Base-by-base conservation (phyloP, 352 stramenopile genomes). In the Phytophthora brassicae region DNA sequence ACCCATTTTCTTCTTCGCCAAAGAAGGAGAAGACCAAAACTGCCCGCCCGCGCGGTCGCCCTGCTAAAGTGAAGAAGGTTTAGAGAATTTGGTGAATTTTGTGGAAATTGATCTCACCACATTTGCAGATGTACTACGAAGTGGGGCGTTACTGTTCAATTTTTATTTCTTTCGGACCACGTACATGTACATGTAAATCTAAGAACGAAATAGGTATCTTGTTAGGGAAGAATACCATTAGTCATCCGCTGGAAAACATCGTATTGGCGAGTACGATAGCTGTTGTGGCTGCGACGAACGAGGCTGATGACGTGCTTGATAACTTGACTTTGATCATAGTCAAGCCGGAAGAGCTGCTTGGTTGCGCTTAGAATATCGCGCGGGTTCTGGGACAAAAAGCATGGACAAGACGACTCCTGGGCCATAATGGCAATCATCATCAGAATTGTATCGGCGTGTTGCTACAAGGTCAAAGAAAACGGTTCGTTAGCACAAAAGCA, bases 371-470 rank as follows among this genome's bases (percentile, higher is more conserved):
- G 64, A 23, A 95, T 78, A 60, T 89, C 82, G 20, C 74, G 72
- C 35, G 86, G 77, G 48, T 91, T 82, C 52, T 92, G 85, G 12
- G 78, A 88, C 11, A 92, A 62, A 60, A 99, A 99, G 75, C 96
- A 99, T 44, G 94, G 94, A 52, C 98, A 99, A 16, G 92, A 97
- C 33, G 94, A 98, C 55, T 97, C 84, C 24, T 96, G 84, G 6
- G 94, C 94, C 75, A 98, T 99, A 56, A 99, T 98, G 52, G 97
- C 94, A 52, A 99, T 97, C 68, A 99, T 90, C 54, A 97, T 95
- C 26, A 98, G 63, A 52, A 99, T 94, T 6, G 92, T 98, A 60
- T 97, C 84, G 24, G 81, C 81, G 54, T 99, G 82, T 91, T 92
- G 82, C 76, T 90, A 44, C 39, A 63, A 19, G 52, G 55, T 9